These are phyloP conservation scores for Keithomyces neogunnii DNA, from an alignment of 2,329 filamentous ascomycete genomes.

Conservation along the genomic window DNA sequence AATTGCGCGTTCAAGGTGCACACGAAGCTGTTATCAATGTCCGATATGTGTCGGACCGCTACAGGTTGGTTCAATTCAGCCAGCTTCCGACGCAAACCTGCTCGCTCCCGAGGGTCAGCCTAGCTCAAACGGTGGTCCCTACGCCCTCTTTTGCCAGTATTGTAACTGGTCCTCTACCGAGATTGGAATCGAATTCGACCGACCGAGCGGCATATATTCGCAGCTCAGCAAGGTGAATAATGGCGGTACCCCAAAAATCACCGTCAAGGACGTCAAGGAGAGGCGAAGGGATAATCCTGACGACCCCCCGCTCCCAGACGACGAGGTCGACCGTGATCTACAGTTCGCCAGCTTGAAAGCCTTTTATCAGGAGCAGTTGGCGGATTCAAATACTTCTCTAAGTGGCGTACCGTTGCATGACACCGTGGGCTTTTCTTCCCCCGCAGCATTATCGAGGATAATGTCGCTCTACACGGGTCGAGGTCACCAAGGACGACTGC, in stretches of 20 bases:
- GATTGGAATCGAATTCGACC: slow-evolving; percentile 83
- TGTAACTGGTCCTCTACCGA: slow-evolving; percentile 91
- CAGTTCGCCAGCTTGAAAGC: slow-evolving; percentile 66
- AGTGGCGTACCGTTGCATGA: slow-evolving; percentile 34
- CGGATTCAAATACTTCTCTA: slow-evolving; percentile 47
- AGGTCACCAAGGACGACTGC: slow-evolving; percentile 52
- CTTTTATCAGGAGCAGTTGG: slow-evolving; percentile 77
- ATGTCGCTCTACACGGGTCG: slow-evolving; percentile 80
- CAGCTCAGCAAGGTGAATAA: slow-evolving; percentile 69
- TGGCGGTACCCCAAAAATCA: slow-evolving; percentile 43
- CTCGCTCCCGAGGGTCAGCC: slow-evolving; percentile 31
- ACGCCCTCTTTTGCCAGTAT: slow-evolving; percentile 77
- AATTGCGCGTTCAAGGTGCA: slow-evolving; percentile 52
- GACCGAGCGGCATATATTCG: slow-evolving; percentile 73
- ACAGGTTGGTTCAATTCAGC: slow-evolving; percentile 62
- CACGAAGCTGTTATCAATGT: slow-evolving; percentile 91
- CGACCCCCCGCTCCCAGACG: slow-evolving; percentile 28
- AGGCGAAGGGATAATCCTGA: slow-evolving; percentile 38
- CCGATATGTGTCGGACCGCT: slow-evolving; percentile 80
- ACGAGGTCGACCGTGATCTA: slow-evolving; percentile 53
- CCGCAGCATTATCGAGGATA: slow-evolving; percentile 74
- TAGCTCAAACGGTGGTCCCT: slow-evolving; percentile 42
- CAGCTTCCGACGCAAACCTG: slow-evolving; percentile 35
- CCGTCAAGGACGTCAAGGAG: slow-evolving; percentile 42
- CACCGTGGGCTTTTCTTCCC: slow-evolving; percentile 56